Evolutionary conservation across 768 basidiomycete genomes (phyloP).

Genomic region (Pisolithus marmoratus): DNA sequence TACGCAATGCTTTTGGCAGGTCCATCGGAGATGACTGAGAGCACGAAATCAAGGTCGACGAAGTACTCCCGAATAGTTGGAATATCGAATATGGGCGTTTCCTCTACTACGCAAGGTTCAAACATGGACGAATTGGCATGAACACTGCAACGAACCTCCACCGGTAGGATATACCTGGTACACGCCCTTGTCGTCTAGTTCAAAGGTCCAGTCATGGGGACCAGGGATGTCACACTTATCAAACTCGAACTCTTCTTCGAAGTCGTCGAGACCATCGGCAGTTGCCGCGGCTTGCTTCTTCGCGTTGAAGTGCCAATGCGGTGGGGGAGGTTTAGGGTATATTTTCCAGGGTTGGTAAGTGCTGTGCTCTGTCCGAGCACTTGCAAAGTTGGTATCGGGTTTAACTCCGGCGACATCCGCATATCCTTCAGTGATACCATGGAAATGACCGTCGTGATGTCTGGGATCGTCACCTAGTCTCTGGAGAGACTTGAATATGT

Average conservation of each 20-base stretch:
- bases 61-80: constrained; percentile 93
- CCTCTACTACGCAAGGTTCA: constrained; percentile 21
- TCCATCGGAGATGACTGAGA: constrained; percentile 88
- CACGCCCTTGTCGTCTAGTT: constrained; percentile 84
- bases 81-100: constrained; percentile 65
- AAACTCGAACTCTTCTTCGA: constrained; percentile 55
- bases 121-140: background rate
- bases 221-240: constrained; percentile 72
- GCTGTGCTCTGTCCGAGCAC: constrained; percentile 19
- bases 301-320: constrained; percentile 89
- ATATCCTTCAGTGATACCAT: constrained; percentile 55
- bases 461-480: constrained; percentile 92
- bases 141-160: constrained; percentile 4
- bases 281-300: constrained; percentile 39
- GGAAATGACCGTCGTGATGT: constrained; percentile 80
- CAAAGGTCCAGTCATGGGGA: constrained; percentile 55
- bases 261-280: constrained; percentile 26
- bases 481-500: constrained; percentile 82
- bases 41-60: constrained; percentile 87
- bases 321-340: constrained; percentile 89
- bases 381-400: constrained; percentile 46
- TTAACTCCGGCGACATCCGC: constrained; percentile 64
- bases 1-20: constrained; percentile 96
- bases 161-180: constrained; percentile 68
- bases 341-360: constrained; percentile 70